These are phyloP conservation scores for Gossypium sturtianum DNA, from an alignment of 345 rosid species.

Conservation along the genomic window DNA sequence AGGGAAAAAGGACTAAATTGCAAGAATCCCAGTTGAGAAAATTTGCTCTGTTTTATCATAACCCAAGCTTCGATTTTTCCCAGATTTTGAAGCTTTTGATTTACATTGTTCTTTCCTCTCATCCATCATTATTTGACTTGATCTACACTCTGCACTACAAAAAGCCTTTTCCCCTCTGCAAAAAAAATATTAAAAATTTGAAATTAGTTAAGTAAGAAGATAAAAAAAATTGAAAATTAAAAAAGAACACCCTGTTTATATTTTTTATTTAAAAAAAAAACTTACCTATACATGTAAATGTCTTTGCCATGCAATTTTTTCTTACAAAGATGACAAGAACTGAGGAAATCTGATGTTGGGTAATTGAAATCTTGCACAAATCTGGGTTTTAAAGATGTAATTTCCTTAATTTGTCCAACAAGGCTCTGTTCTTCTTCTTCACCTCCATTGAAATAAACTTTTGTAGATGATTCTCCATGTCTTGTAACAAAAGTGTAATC, in stretches of 20 bases:
- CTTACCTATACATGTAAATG: conserved; percentile 81
- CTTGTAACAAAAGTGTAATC: conserved; percentile 58
- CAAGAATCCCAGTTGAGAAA: conserved; percentile 70
- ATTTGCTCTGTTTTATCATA: conserved; percentile 41
- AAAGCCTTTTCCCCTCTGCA: conserved; percentile 82
- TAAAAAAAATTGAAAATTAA: background rate
- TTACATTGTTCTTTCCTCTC: conserved; percentile 59
- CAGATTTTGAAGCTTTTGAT: conserved; percentile 36
- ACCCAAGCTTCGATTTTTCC: conserved; percentile 40
- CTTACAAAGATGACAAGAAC: conserved; percentile 53
- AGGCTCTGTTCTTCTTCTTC: conserved; percentile 13
- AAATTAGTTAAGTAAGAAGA: background rate
- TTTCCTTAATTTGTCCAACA: conserved; percentile 14
- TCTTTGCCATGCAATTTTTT: conserved; percentile 71
- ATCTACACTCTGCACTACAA: conserved; percentile 77
- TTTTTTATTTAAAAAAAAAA: no score
- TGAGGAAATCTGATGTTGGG: conserved; percentile 53
- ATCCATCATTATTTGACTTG: conserved; percentile 54
- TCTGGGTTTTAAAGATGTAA: conserved; percentile 11
- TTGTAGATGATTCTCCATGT: conserved; percentile 40
- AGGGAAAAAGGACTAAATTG: conserved; percentile 32
- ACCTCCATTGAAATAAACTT: conserved; percentile 45
- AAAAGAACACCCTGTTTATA: background rate
- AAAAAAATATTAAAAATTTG: background rate
- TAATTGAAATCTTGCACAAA: conserved; percentile 25